Evolutionary conservation across 1,284 basidiomycete species (phyloP).

Genomic region (Schizophyllum amplum): DNA sequence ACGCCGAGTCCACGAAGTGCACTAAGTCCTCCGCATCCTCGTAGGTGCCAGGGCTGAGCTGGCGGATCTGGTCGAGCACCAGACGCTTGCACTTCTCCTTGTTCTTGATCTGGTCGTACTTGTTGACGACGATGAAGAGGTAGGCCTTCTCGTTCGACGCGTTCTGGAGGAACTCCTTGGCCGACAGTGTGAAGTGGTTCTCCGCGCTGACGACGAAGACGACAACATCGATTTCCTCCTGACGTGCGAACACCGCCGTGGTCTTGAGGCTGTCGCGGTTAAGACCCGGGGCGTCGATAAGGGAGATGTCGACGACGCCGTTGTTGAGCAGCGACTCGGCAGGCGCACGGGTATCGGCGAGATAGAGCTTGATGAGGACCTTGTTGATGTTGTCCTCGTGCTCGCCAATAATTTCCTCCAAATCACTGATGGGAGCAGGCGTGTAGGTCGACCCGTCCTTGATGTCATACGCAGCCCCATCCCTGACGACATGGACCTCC

Average conservation of each 20-base stretch:
- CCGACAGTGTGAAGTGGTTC: constrained; percentile 97
- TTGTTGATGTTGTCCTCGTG: constrained; percentile 55
- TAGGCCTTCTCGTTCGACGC: constrained; percentile 98
- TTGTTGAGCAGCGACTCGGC: constrained; percentile 89
- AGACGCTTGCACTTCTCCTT: constrained; percentile 88
- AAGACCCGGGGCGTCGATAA: constrained; percentile 97
- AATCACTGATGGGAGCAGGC: constrained; percentile 56
- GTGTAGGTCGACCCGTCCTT: constrained; percentile 74
- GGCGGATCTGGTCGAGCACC: constrained; percentile 92
- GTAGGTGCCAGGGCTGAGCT: constrained; percentile 87
- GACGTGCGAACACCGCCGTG: constrained; percentile 91
- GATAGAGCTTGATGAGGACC: constrained; percentile 77
- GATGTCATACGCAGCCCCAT: constrained; percentile 64
- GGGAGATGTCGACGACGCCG: constrained; percentile 94
- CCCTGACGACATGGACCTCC: constrained; percentile 76
- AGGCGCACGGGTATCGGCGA: constrained; percentile 66
- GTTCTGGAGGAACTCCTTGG: constrained; percentile 90
- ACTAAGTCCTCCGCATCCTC: constrained; percentile 91
- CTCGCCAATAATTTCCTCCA: constrained; percentile 79
- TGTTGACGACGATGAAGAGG: constrained; percentile 98
- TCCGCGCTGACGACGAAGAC: constrained; percentile 98
- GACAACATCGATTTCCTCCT: constrained; percentile 98
- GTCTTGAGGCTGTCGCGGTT: constrained; percentile 96
- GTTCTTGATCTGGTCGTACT: constrained; percentile 93
- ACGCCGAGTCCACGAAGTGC: constrained; percentile 94